Conservation (phyloP, 192 early-diverging fungal genomes). For the Gonapodya prolifera region DNA sequence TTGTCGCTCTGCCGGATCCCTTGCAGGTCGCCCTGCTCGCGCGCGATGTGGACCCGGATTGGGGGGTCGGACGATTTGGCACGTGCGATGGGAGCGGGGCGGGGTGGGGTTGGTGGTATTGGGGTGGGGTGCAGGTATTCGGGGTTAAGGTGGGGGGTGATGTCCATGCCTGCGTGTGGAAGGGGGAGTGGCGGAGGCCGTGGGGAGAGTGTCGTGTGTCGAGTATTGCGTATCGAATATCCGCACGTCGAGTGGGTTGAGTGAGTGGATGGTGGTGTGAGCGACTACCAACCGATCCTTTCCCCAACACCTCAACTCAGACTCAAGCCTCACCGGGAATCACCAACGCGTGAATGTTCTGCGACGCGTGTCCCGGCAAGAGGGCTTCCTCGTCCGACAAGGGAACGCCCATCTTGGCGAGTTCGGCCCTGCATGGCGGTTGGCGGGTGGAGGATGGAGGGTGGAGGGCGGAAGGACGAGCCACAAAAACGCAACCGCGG, state of each 20-base stretch:
- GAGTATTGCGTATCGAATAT: no score
- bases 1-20: background rate
- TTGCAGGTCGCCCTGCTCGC: background rate
- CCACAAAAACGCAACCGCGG: background rate
- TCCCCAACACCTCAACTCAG: no score
- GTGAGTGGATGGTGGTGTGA: no score
- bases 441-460: no score
- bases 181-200: background rate
- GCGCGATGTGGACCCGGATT: background rate
- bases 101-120: background rate
- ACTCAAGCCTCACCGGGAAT: background rate
- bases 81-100: background rate
- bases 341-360: background rate
- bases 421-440: background rate
- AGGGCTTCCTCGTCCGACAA: background rate
- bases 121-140: background rate
- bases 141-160: background rate
- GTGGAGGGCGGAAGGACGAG: background rate
- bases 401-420: background rate
- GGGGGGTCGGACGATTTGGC: background rate
- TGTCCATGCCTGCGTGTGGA: background rate
- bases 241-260: no score
- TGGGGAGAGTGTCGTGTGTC: background rate
- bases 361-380: background rate
- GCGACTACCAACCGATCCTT: no score